Evolutionary conservation across 164 flowering plant species (phyloP).

Genomic region (Annona cherimola): DNA sequence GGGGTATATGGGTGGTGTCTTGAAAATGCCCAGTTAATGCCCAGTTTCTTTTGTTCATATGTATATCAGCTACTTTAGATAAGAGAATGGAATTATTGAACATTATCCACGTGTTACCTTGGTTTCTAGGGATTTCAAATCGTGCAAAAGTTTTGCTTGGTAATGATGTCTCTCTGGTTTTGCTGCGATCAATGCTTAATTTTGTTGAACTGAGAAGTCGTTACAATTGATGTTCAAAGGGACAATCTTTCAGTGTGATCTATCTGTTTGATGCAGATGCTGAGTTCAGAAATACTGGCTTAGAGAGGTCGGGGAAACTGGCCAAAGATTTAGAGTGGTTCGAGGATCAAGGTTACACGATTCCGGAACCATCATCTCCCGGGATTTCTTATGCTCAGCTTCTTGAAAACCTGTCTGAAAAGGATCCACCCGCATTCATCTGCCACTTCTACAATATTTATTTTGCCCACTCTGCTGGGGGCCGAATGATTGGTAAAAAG

Average conservation of each 20-base stretch:
- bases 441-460: slow-evolving; percentile 94
- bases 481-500: slow-evolving; percentile 95
- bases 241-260: not conserved
- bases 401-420: slow-evolving; percentile 73
- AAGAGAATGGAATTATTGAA: too few relatives aligned
- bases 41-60: too few relatives aligned
- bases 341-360: slow-evolving; percentile 71
- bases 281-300: slow-evolving; percentile 83
- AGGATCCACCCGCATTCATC: slow-evolving; percentile 86
- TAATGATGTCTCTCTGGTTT: too few relatives aligned
- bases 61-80: too few relatives aligned
- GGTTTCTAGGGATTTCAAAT: too few relatives aligned
- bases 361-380: slow-evolving; percentile 87
- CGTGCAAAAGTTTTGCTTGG: too few relatives aligned
- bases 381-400: slow-evolving; percentile 59
- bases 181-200: too few relatives aligned
- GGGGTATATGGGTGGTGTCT: too few relatives aligned
- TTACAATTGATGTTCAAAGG: not conserved
- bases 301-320: slow-evolving; percentile 76
- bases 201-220: too few relatives aligned
- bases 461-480: slow-evolving; percentile 97
- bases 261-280: slow-evolving; percentile 52
- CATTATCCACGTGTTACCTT: too few relatives aligned
- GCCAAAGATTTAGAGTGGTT: slow-evolving; percentile 95
- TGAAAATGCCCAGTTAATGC: too few relatives aligned